phyloP scores from a whole-genome alignment of 2,329 filamentous ascomycete species.

The Colletotrichum siamense region DNA sequence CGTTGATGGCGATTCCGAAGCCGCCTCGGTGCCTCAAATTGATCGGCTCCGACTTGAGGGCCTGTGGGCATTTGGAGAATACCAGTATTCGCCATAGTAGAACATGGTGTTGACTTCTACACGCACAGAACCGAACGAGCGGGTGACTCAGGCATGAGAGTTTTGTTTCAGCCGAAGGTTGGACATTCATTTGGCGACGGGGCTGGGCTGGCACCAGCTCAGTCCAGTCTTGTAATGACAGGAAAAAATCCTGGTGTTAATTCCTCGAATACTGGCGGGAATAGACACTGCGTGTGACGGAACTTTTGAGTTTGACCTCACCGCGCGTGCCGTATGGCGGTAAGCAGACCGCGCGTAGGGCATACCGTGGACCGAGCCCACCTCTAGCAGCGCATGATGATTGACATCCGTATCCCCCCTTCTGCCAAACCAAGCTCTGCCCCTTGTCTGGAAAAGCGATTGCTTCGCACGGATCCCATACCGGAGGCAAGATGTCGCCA shows the following conservation, averaged over 20 bases:
- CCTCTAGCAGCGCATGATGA: not conserved
- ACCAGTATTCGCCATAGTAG: not conserved
- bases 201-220: not conserved
- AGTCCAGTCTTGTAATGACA: not conserved
- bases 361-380: not conserved
- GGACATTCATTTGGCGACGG: not conserved
- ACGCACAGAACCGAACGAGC: not conserved
- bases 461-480: not conserved
- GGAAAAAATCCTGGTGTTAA: not conserved
- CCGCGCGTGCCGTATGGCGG: not conserved
- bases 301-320: not conserved
- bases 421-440: not conserved
- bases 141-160: not conserved
- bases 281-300: not conserved
- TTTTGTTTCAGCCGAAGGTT: not conserved
- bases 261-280: not conserved
- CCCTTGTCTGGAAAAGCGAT: not conserved
- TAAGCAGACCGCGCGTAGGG: not conserved
- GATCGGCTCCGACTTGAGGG: not conserved
- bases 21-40: not conserved
- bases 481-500: not conserved
- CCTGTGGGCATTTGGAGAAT: not conserved
- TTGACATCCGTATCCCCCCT: not conserved
- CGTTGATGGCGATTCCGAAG: not conserved
- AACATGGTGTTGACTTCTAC: not conserved